Evolutionary conservation across 75 land plant genomes (phyloP).

Genomic region (Cunninghamia lanceolata): DNA sequence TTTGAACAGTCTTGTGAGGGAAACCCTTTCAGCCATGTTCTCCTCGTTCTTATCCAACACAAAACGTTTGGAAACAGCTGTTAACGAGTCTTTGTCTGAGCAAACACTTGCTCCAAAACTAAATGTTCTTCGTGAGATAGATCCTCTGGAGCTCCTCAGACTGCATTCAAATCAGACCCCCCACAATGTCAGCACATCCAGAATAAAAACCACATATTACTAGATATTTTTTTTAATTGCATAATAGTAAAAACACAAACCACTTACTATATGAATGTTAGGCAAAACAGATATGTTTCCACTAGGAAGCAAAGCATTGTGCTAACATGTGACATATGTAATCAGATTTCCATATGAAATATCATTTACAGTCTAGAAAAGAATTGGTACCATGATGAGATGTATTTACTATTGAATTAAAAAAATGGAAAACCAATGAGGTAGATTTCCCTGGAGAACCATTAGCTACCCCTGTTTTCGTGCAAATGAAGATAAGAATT

Average conservation of each 20-base stretch:
- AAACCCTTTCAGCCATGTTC: constrained; percentile 18
- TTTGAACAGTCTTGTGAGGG: constrained; percentile 55
- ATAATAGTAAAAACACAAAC: not conserved
- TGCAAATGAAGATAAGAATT: not conserved
- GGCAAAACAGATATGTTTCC: not conserved
- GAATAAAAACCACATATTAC: not conserved
- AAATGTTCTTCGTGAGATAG: constrained; percentile 40
- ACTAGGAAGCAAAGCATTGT: not conserved
- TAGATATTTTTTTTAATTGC: no score
- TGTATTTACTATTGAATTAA: no score
- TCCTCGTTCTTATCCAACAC: constrained; percentile 17
- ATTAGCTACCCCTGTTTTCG: not conserved
- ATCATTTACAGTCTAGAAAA: not conserved
- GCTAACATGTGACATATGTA: not conserved
- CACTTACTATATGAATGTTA: not conserved
- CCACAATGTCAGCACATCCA: not conserved
- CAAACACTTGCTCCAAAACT: constrained; percentile 66
- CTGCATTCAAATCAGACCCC: not conserved
- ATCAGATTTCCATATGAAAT: not conserved
- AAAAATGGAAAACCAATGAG: no score
- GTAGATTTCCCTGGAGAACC: no score
- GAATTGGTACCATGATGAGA: not conserved
- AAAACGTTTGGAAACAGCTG: constrained; percentile 11
- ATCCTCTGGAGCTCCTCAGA: constrained; percentile 42
- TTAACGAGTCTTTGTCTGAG: constrained; percentile 54